Conservation (phyloP, 192 early-diverging fungal species). For the Coemansia sp. region DNA sequence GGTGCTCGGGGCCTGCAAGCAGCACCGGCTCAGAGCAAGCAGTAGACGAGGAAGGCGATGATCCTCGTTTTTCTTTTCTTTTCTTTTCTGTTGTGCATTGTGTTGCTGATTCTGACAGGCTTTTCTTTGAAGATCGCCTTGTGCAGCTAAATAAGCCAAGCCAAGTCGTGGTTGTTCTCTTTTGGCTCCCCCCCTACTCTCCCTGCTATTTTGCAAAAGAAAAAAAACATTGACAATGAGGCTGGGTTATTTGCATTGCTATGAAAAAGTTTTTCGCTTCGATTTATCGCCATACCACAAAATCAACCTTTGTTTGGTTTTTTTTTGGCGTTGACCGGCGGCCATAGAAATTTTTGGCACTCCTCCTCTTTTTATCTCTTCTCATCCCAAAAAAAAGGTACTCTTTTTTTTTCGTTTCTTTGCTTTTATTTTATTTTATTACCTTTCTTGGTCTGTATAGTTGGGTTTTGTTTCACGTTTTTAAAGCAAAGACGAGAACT, state of each 20-base stretch:
- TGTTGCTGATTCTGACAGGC: too few relatives aligned
- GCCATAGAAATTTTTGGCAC: background rate
- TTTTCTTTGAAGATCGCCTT: background rate
- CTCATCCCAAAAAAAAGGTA: background rate
- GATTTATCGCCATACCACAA: background rate
- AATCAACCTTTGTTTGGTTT: background rate
- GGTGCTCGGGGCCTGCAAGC: background rate
- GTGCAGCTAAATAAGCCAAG: background rate
- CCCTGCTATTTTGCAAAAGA: background rate
- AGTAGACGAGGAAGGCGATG: background rate
- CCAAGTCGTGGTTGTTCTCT: background rate
- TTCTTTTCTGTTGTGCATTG: background rate
- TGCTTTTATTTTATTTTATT: background rate
- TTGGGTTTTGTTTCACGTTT: background rate
- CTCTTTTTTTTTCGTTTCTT: too few relatives aligned
- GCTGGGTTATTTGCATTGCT: background rate
- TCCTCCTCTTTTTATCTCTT: background rate
- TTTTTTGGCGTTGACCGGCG: background rate
- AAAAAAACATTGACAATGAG: background rate
- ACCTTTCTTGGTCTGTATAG: slow-evolving; percentile 3
- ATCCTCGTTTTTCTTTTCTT: background rate
- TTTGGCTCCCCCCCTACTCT: background rate
- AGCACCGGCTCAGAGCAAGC: background rate
- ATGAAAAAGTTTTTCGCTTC: background rate
- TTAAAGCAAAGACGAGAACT: background rate